Base-by-base conservation (phyloP, 306 rosid genomes). In the Cicer cuneatum region DNA sequence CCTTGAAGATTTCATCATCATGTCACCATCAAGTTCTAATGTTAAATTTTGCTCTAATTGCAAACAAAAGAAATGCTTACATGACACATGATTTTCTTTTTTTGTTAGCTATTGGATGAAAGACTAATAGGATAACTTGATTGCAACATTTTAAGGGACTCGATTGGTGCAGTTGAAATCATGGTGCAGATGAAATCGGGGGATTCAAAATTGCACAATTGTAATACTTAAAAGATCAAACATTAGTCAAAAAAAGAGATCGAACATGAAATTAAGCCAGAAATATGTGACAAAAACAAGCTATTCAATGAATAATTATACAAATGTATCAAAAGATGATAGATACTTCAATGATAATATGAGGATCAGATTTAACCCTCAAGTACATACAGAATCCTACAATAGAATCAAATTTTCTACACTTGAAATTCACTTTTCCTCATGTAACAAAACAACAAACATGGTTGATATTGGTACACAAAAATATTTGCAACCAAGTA, bases 401-500 rank as follows among this genome's bases (percentile, higher is more conserved):
- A 62, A 62, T 39, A 39, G 29, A 72, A 80, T 72, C 75, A 53
- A 68, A 61, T 51, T 2, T 83, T 79, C 64, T 77, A 76, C 85
- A 73, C 43, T 67, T 59, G 1, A 64, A 63, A 60, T 60, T 58
- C 41, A 58, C 12, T 24, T 9, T 42, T 41, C 65, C 76, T 35
- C 45, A 52, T 35, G 42, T 61, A 69, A 74, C 16, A 67, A 78
- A 51, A 51, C 4, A 59, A 13, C 18, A 33, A 35, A 37, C 16
- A 24, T 24, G 57, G 39, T 4, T 29, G 35, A 29, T 11, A 46
- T 5, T 46, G 54, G 8, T 38, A 46, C 40, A 76, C 29, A 73
- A 46, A 46, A 62, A 58, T 46, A 78, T n/a, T 29, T 61, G 65
- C 61, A 64, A 64, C 76, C 40, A 13, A 41, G 62, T 59, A 66